Evolutionary conservation across 1,139 yeast species (phyloP), one percentile per base, ranked within the genome.

Genomic region (Petasospora rhodanensis): DNA sequence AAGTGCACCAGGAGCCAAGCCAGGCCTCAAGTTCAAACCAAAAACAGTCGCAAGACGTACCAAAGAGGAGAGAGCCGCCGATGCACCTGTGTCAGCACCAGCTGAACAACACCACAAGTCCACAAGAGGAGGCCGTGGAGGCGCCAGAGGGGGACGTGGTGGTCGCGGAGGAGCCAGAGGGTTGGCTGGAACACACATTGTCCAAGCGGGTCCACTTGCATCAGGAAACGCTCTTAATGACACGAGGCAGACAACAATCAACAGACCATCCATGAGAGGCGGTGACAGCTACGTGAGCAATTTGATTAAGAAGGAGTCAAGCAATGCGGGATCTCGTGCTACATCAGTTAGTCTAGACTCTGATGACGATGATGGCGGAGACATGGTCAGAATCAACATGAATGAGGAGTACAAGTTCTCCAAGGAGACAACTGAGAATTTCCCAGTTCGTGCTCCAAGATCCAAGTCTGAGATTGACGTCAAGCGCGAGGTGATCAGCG

Each of bases 41-140:
- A 86, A 86, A 55, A 79, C 68, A 2, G 95, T 86, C 25, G 85
- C 84, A 2, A 67, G 96, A 58, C 76, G 85, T 54, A 64, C 86
- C 14, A 80, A 84, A 47, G 91, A 83, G 49, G 96, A 85, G 51
- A 66, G 96, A 54, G 93, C 77, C 18, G 77, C 80, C 27, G 75
- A 76, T 24, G 87, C 87, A 0, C 85, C 87, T 2, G 58, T 61
- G 14, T 62, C 29, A 20, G 38, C 28, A 5, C 40, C 44, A n/a
- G 46, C 41, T 2, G 28, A 24, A 26, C 18, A 23, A n/a, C n/a
- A n/a, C n/a, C 18, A 41, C 13, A 26, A 32, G 6, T 35, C 26
- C 40, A 18, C 20, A 14, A 48, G 62, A 31, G 69, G 41, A 38
- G 61, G 41, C 32, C 60, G 55, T 28, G 52, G 62, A 32, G 69